Base-by-base conservation (phyloP, 371 early-diverging fungal genomes). In the Apophysomyces ossiformis region DNA sequence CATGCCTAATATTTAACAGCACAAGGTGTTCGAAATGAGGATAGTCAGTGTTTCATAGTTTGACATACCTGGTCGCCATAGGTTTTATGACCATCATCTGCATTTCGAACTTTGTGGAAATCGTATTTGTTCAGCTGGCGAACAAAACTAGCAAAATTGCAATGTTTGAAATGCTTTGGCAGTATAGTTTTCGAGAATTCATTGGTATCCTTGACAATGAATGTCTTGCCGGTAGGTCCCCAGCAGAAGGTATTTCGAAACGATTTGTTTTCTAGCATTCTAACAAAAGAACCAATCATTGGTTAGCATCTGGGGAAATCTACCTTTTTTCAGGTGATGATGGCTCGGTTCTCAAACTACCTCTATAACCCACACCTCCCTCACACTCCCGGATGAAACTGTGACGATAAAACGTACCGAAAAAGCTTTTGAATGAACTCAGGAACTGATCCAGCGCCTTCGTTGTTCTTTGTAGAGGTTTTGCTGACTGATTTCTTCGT, bases 71-170 rank as follows among this genome's bases (percentile, higher is more conserved):
- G 87, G 45, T 90, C 90, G 5, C 90, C 90, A 66, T 90, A 86
- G 3, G 79, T 71, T 64, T 75, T 77, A 5, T 71, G 80, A 7
- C 77, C 74, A 46, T 89, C 88, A 16, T 89, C 89, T 2, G 77
- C 75, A 41, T 77, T 82, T 43, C 87, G 69, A 37, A 94, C 85
- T 81, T 95, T 96, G 81, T 95, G 94, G 75, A 98, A 97, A 66
- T 92, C 98, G 68, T 98, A 98, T 79, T 94, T 98, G 82, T 98
- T 98, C 5, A 98, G 85, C 71, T 98, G 99, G 37, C 99, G 88
- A 16, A 97, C 94, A 85, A 98, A 97, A 60, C 92, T 92, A 13
- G 94, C 90, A 77, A 96, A 92, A 71, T 98, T 96, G 73, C 89
- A 91, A 81, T 96, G 96, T 73, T 95, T 96, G 75, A 96, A 96